A percentile compares a stretch with the other conserved stretches of the same genome.
Conservation (phyloP, 306 rosid species). For the Coriaria nepalensis region DNA sequence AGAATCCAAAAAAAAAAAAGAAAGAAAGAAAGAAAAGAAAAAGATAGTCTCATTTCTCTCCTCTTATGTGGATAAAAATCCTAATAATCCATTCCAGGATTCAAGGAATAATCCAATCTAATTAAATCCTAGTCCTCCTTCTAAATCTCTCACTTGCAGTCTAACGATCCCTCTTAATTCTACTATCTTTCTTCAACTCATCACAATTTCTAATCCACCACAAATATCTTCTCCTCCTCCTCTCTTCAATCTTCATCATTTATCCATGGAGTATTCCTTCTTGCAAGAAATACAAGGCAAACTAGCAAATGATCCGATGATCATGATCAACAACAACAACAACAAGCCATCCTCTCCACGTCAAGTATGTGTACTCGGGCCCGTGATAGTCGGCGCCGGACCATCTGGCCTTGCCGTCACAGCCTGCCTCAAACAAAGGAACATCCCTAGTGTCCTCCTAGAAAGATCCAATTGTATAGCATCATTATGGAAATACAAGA, state of each 20-base stretch:
- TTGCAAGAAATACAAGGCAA: constrained; percentile 54
- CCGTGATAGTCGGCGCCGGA: constrained; percentile 76
- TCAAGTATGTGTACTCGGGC: constrained; percentile 24
- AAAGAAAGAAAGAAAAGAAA: background rate
- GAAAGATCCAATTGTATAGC: constrained; percentile 83
- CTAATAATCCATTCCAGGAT: constrained; percentile 41
- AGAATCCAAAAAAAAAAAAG: background rate
- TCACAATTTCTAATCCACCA: too few relatives aligned
- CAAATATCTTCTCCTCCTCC: background rate
- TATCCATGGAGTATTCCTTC: constrained; percentile 23
- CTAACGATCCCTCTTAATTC: too few relatives aligned
- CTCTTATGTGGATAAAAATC: constrained; percentile 34
- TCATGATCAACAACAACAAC: constrained; percentile 24
- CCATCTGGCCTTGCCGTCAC: constrained; percentile 84
- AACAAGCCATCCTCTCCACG: constrained; percentile 3
- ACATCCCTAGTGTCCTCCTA: constrained; percentile 30
- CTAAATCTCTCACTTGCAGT: background rate
- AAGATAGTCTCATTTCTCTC: constrained; percentile 17
- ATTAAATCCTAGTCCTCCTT: too few relatives aligned
- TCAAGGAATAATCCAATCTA: constrained; percentile 15
- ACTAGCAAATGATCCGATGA: constrained; percentile 52
- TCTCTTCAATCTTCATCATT: constrained; percentile 8
- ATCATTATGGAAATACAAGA: constrained; percentile 67
- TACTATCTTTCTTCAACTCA: background rate
- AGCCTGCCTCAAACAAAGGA: constrained; percentile 41